Evolutionary conservation across 257 asterid species (phyloP).

Genomic region (Linderniella brevidens): DNA sequence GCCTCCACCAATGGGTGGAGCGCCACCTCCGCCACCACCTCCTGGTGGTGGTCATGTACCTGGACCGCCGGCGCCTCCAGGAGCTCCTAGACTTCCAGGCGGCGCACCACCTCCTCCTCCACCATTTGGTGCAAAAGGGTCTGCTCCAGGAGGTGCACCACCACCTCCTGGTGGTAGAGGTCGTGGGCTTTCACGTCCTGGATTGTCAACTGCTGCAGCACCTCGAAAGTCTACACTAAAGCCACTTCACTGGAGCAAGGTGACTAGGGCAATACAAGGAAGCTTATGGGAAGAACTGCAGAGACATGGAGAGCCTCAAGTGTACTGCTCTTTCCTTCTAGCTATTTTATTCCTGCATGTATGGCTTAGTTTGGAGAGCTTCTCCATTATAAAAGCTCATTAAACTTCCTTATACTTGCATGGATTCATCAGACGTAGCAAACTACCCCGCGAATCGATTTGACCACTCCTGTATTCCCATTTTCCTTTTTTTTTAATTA

Average conservation of each 20-base stretch:
- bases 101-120: constrained; percentile 32
- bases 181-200: constrained; percentile 28
- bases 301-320: constrained; percentile 56
- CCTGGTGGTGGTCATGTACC: constrained; percentile 13
- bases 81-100: constrained; percentile 21
- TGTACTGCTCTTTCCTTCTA: constrained; percentile 23
- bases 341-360: not conserved
- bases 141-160: constrained; percentile 30
- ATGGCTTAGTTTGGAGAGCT: not conserved
- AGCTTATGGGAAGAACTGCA: constrained; percentile 84
- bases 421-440: too few species aligned
- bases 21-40: constrained; percentile 26
- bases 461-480: not conserved
- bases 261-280: constrained; percentile 65
- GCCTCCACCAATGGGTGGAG: constrained; percentile 20
- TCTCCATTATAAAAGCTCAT: not conserved
- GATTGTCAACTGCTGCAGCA: constrained; percentile 13
- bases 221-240: constrained; percentile 43
- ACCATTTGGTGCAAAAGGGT: constrained; percentile 31
- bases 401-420: not conserved
- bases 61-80: constrained; percentile 20
- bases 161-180: constrained; percentile 34
- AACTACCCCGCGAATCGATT: not conserved
- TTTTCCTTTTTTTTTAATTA: not conserved
- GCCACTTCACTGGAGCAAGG: constrained; percentile 84